Base-by-base conservation (phyloP, 192 early-diverging fungal genomes). In the Coemansia sp. region DNA sequence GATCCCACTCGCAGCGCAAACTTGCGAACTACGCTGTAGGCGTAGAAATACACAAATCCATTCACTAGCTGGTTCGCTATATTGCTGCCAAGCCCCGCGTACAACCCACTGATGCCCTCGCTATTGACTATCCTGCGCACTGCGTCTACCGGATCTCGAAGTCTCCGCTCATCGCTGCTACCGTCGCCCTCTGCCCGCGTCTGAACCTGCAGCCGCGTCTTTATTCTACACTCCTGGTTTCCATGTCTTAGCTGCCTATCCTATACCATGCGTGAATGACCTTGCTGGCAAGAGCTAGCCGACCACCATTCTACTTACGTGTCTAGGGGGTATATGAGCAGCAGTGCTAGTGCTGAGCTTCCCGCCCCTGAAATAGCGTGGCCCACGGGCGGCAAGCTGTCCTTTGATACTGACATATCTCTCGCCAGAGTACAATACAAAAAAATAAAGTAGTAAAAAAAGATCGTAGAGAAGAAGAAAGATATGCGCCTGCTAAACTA, bases 201-300 rank as follows among this genome's bases (percentile, higher is more conserved):
- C 69, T 96, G 95, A n/a, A 98, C 95, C 83, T 98, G 95, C 65
- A 97, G 86, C 43, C 95, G 88, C 11, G 97, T 99, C 75, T 99
- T 99, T 77, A 96, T 91, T 52, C 93, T 70, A 70, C 26, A 62
- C n/a, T 20, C 20, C 34, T 7, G n/a, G 18, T 10, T 0, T 12
- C 7, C 26, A 62, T 53, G 53, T 25, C 35, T 28, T 35, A 55
- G 16, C 20, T 43, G 26, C 13, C n/a, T 43, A 20, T 14, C 14
- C 41, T 20, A 31, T 26, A 47, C 5, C 10, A 28, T 31, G 35
- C 18, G 11, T 67, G 8, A 2, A 13, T 53, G 25, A 5, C 50
- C 6, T 28, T 31, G 25, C 21, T 50, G 47, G 23, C 9, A 26
- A 26, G 13, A 26, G 6, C 28, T 0, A n/a, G 14, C 12, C 14